Evolutionary conservation across 2,329 filamentous ascomycete species (phyloP), one percentile per base, ranked within the genome.

Genomic region (Geosmithia putterillii): DNA sequence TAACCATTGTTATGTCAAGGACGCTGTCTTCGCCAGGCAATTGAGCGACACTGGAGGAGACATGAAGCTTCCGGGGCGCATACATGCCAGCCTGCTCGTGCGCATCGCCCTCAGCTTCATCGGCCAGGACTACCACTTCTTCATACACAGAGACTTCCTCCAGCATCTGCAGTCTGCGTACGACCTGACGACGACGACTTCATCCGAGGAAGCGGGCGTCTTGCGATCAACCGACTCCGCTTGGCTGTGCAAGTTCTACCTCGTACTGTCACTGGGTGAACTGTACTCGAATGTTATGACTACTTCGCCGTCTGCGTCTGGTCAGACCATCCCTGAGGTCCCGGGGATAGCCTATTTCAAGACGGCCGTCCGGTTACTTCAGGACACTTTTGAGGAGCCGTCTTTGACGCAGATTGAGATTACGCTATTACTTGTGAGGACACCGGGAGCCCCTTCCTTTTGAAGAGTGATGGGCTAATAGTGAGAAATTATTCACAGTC

Each of bases 101-200:
- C 46, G 46, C n/a, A 44, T 48, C n/a, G 46, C 46, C 22, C 42
- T 48, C n/a, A 44, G 46, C 12, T 48, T 48, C 44, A 48, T 48
- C 20, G 46, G 46, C n/a, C 42, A 46, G 19, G 46, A 48, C 37
- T 48, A 48, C 19, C 46, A 48, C 25, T 44, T 48, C 22, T 48
- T 48, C 38, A 35, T 46, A 34, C 46, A 48, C 35, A 40, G 44
- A 8, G 46, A 48, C 35, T 48, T 48, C 17, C 42, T 48, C 10
- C 40, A 44, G 19, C 32, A 41, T 19, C 32, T 48, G 2, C 40
- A 48, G 9, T 42, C 40, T 12, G 37, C 20, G 5, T 21, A 46
- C 3, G 43, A 17, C 28, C 42, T 14, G 5, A 10, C 23, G 23
- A 7, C 28, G 5, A 10, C 23, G 23, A 7, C 28, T 12, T 32